Percentiles rank a stretch among this genome's conserved stretches.
Evolutionary conservation across 106 monocot species (phyloP).

Genomic region (Triglochin maritima): DNA sequence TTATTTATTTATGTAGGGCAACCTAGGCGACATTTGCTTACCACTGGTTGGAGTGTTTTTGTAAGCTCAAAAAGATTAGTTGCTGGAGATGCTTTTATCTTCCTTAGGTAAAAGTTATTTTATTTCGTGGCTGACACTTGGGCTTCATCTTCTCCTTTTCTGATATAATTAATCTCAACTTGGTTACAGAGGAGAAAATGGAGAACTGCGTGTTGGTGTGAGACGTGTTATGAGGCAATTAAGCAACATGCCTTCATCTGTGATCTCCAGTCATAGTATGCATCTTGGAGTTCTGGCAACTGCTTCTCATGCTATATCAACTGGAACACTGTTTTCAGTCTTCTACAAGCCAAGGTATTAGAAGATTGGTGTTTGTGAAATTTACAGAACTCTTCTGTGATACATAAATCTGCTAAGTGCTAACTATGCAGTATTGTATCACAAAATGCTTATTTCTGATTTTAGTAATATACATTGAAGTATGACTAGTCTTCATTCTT

Average conservation of each 20-base stretch:
- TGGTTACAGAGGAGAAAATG: slow-evolving; percentile 51
- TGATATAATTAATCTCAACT: neutral
- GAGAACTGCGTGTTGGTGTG: slow-evolving; percentile 73
- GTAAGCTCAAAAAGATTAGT: slow-evolving; percentile 77
- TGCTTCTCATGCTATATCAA: slow-evolving; percentile 78
- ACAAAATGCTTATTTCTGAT: neutral
- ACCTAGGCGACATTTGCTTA: slow-evolving; percentile 68
- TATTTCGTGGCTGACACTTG: neutral
- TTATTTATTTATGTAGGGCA: slow-evolving; percentile 39
- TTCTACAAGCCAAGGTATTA: slow-evolving; percentile 82
- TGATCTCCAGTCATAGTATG: slow-evolving; percentile 88
- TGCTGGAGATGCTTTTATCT: slow-evolving; percentile 89
- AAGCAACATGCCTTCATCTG: slow-evolving; percentile 78
- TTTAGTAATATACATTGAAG: no score
- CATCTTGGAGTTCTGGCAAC: slow-evolving; percentile 89
- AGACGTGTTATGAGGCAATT: slow-evolving; percentile 62
- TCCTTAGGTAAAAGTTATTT: slow-evolving; percentile 36
- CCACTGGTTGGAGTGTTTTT: slow-evolving; percentile 91
- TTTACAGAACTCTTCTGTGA: neutral
- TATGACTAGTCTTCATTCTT: no score
- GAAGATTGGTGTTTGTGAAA: neutral
- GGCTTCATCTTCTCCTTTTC: neutral
- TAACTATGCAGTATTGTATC: neutral
- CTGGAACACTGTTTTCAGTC: slow-evolving; percentile 77
- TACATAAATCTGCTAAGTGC: neutral